Evolutionary conservation across 345 rosid genomes (phyloP).

Genomic region (Brassica cretica): DNA sequence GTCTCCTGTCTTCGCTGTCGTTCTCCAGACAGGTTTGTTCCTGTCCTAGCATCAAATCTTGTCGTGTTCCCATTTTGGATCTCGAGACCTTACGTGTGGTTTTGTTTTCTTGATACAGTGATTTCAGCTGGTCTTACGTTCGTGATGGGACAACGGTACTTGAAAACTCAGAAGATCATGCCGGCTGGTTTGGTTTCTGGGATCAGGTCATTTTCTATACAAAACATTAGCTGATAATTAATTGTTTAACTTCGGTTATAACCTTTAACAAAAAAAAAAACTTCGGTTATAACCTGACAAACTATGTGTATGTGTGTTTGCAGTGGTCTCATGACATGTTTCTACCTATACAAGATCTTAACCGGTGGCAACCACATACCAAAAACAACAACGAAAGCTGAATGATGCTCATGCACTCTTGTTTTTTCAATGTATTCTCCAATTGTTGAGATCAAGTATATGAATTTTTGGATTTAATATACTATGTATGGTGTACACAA

Average conservation of each 20-base stretch:
- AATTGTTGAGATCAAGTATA: background rate
- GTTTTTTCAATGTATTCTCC: background rate
- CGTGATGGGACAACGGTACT: background rate
- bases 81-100: constrained; percentile 2
- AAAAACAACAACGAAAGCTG: constrained; percentile 50
- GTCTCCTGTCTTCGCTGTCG: constrained; percentile 57
- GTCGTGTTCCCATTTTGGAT: background rate
- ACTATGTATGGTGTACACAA: constrained; percentile 1
- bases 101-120: background rate
- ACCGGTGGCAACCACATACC: constrained; percentile 80
- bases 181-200: background rate
- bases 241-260: background rate
- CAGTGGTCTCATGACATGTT: constrained; percentile 85
- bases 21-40: constrained; percentile 64
- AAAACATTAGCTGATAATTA: background rate
- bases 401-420: constrained; percentile 33
- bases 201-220: background rate
- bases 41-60: background rate
- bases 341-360: constrained; percentile 75
- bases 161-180: background rate
- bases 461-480: constrained; percentile 5
- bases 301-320: background rate
- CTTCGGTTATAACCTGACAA: background rate
- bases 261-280: background rate
- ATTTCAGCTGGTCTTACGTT: background rate